A percentile compares a stretch with the other conserved stretches of the same genome.
Conservation (phyloP, 2,329 filamentous ascomycete genomes). For the Coniochaeta ligniaria region DNA sequence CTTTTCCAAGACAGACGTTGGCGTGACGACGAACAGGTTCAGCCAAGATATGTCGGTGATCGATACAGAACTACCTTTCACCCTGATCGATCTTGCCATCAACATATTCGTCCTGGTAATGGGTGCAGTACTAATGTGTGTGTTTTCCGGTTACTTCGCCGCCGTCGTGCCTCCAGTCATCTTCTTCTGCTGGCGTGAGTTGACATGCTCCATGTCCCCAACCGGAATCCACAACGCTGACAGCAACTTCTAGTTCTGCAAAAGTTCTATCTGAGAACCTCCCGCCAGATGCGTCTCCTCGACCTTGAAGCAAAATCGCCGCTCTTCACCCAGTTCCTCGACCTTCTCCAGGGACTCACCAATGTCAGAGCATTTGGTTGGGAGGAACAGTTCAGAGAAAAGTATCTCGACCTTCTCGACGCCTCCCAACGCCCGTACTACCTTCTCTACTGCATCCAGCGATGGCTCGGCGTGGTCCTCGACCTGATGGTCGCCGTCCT, state of each 20-base stretch:
- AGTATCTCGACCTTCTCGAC: slow-evolving; percentile 24
- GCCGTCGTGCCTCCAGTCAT: not conserved
- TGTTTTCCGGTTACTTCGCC: slow-evolving; percentile 5
- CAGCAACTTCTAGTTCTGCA: slow-evolving; percentile 26
- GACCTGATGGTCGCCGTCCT: slow-evolving; percentile 7
- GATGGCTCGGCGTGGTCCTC: slow-evolving; percentile 10
- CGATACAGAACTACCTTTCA: slow-evolving; percentile 12
- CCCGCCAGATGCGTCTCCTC: slow-evolving; percentile 44
- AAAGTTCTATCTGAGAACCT: slow-evolving; percentile 47
- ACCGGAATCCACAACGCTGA: not conserved
- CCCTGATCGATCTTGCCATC: slow-evolving; percentile 4
- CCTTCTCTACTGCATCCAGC: slow-evolving; percentile 9
- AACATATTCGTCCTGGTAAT: slow-evolving; percentile 1
- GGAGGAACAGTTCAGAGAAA: slow-evolving; percentile 28
- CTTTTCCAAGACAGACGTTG: slow-evolving; percentile 12
- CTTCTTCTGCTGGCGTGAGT: slow-evolving; percentile 1
- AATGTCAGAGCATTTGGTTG: slow-evolving; percentile 45
- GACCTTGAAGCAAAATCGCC: slow-evolving; percentile 44
- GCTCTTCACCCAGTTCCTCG: slow-evolving; percentile 43
- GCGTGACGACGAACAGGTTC: slow-evolving; percentile 14
- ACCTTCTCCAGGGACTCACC: slow-evolving; percentile 36
- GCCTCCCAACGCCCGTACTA: slow-evolving; percentile 6
- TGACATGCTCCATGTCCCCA: not conserved
- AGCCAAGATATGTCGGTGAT: slow-evolving; percentile 14
- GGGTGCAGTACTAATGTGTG: slow-evolving; percentile 4